Evolutionary conservation across 1,284 basidiomycete species (phyloP), one percentile per base, ranked within the genome.

Genomic region (Puccinia horiana): DNA sequence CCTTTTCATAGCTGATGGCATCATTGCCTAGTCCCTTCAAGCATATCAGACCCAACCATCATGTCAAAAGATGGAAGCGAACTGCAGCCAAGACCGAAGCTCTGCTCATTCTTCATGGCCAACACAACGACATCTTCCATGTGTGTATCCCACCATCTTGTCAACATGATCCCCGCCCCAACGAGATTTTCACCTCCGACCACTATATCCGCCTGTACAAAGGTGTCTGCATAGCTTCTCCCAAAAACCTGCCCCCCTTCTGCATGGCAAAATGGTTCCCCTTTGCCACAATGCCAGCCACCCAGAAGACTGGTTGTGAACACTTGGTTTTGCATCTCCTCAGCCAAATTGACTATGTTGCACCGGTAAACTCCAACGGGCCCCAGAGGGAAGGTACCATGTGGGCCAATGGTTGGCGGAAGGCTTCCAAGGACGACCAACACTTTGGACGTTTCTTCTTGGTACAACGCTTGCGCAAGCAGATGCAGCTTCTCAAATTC

Each of bases 361-460:
- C 56, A 9, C 56, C 56, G 56, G 56, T 58, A 5, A 32, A 58
- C 56, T 6, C 6, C 6, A 58, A 58, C 56, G 56, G 56, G 56
- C 56, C 56, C 56, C 56, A 58, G 56, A 58, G 29, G 29, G 56
- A 58, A 58, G 23, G 56, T 58, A 58, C 56, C 23, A 58, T 58
- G 56, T 58, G 56, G 56, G 56, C 56, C 23, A 20, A 58, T 9
- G 56, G 56, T n/a, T 58, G 56, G 56, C n/a, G n/a, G n/a, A n/a
- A n/a, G n/a, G n/a, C n/a, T n/a, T n/a, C n/a, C n/a, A n/a, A 58
- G 56, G 56, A 58, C 56, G 23, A 23, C 56, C 20, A 58, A 32
- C 56, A 58, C 56, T 58, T 58, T 58, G 56, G 56, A n/a, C 29
- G 23, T 23, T 58, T 58, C 56, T 58, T 6, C 23, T 58, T 58